A percentile compares a stretch with the other conserved stretches of the same genome.
These are phyloP conservation scores for Paratinospora sagittata DNA, from an alignment of 164 flowering plant species.

Conservation along the genomic window DNA sequence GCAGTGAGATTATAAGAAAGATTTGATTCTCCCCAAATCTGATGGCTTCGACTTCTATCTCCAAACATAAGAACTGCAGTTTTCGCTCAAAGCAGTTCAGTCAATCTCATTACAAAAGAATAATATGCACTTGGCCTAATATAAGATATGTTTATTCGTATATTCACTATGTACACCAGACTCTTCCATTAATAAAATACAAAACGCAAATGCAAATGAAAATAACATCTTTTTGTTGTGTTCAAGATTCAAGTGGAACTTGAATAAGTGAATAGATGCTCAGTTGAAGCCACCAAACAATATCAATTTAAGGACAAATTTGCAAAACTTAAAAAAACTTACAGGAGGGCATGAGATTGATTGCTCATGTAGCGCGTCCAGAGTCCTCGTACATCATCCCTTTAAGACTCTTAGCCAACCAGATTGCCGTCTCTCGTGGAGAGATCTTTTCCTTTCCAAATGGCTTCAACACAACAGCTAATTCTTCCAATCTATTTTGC, in stretches of 20 bases:
- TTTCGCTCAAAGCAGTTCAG: not conserved
- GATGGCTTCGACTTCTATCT: too few species aligned
- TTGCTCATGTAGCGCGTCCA: constrained; percentile 37
- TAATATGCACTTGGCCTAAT: not conserved
- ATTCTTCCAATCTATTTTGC: constrained; percentile 79
- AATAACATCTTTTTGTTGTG: constrained; percentile 1
- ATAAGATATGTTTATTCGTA: constrained; percentile 11
- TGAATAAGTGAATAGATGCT: constrained; percentile 1
- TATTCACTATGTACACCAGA: constrained; percentile 19
- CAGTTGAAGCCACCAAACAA: constrained; percentile 1
- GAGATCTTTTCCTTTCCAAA: constrained; percentile 94
- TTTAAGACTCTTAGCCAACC: constrained; percentile 95
- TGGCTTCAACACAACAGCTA: constrained; percentile 79
- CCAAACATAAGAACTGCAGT: not conserved
- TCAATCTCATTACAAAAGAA: not conserved
- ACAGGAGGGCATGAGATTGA: constrained; percentile 10
- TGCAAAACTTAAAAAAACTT: constrained; percentile 8
- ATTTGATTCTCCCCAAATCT: too few species aligned
- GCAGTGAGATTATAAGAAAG: too few species aligned
- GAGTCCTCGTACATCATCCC: constrained; percentile 91
- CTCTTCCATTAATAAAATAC: constrained; percentile 6
- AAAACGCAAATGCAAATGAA: constrained; percentile 1
- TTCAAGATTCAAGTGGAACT: constrained; percentile 15
- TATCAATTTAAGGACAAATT: not conserved
- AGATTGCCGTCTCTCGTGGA: constrained; percentile 97